Base-by-base conservation (phyloP, 768 basidiomycete species). In the Pluteus cervinus region DNA sequence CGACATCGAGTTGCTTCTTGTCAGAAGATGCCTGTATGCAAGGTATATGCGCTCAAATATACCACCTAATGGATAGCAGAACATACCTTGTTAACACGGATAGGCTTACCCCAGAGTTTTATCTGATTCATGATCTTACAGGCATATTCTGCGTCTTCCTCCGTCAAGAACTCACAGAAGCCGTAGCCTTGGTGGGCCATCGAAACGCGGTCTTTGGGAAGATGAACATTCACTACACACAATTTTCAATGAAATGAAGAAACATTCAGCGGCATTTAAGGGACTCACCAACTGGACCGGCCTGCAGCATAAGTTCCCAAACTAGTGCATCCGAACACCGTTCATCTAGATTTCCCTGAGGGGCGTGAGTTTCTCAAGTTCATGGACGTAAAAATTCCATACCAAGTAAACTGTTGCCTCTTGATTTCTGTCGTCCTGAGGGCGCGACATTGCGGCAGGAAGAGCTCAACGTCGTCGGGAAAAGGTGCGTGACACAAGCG, bases 41-140 rank as follows among this genome's bases (percentile, higher is more conserved):
- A 34, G 33, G 16, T 18, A 46, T 28, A n/a, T n/a, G 37, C 57
- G 48, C 41, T 46, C 33, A 46, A 26, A 24, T n/a, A n/a, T n/a
- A n/a, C n/a, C 18, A 33, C 18, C 15, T 17, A 11, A 34, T 24
- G 22, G 24, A 31, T 11, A 47, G 51, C 37, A 49, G 30, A 34
- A 66, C 81, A 54, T 46, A 87, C 91, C 83, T 97, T 99, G 74
- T 97, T 98, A 46, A 99, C 94, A 48, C 96, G 75, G 42, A 99
- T 96, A 22, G 96, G 96, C 57, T 98, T 98, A 17, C 96, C 96
- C 79, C 87, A 99, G 37, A 99, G 62, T 63, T 99, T 99, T 58
- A 99, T 98, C 72, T 97, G 94, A 59, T 99, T 99, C 94, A 98
- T 97, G 51, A 98, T 97, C 73, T 97, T 96, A 75, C 94, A 97